A percentile compares a stretch with the other conserved stretches of the same genome.
Conservation (phyloP, 352 stramenopile species). For the Pilasporangium apinafurcum region DNA sequence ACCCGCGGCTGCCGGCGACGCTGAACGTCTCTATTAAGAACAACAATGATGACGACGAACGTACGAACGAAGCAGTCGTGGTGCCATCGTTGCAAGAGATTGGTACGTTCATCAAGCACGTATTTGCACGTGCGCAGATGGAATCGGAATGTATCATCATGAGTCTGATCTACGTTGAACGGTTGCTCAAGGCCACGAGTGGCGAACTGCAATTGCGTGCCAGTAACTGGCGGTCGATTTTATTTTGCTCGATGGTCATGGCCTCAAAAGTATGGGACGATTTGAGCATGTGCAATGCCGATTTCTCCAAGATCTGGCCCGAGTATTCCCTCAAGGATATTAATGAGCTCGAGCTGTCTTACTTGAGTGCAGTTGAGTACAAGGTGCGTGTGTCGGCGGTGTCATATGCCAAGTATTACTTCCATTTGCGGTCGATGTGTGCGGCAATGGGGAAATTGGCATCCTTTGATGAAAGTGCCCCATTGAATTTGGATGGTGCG, state of each 20-base stretch:
- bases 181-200: slow-evolving; percentile 89
- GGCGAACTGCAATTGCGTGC: slow-evolving; percentile 68
- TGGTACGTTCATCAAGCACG: slow-evolving; percentile 89
- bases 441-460: slow-evolving; percentile 81
- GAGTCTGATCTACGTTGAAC: slow-evolving; percentile 96
- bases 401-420: slow-evolving; percentile 95
- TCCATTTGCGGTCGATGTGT: slow-evolving; percentile 93
- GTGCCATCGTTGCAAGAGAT: slow-evolving; percentile 90
- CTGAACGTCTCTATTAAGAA: slow-evolving; percentile 17
- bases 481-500: slow-evolving; percentile 74
- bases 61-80: slow-evolving; percentile 8
- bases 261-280: slow-evolving; percentile 98
- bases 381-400: slow-evolving; percentile 84
- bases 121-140: slow-evolving; percentile 89
- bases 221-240: slow-evolving; percentile 91
- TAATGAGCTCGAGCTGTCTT: slow-evolving; percentile 93
- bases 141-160: slow-evolving; percentile 98
- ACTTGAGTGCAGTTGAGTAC: slow-evolving; percentile 88
- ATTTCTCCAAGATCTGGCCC: slow-evolving; percentile 93
- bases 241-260: slow-evolving; percentile 97
- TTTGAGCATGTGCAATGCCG: slow-evolving; percentile 96
- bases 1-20: slow-evolving; percentile 14
- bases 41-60: not conserved
- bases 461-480: slow-evolving; percentile 69
- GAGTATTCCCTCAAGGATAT: slow-evolving; percentile 91